Evolutionary conservation across 768 basidiomycete genomes (phyloP).

Genomic region (Tylopilus rubrobrunneus): DNA sequence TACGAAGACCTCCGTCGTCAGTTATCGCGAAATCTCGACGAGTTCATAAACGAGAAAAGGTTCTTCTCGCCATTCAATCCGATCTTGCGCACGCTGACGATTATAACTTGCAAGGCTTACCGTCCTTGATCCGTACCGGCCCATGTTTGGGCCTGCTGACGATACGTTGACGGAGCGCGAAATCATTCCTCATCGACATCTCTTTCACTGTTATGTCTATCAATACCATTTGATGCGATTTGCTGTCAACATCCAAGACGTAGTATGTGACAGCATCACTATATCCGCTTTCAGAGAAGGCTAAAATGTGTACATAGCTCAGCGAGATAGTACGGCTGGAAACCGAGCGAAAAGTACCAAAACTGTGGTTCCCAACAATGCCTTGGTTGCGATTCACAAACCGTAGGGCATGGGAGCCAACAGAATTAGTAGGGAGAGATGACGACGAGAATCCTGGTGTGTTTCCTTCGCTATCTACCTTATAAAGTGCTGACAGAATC

Average conservation of each 20-base stretch:
- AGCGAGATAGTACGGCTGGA: conserved; percentile 57
- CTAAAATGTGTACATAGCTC: conserved; percentile 38
- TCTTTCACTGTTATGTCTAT: conserved; percentile 75
- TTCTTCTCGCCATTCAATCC: conserved; percentile 20
- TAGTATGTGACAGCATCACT: conserved; percentile 28
- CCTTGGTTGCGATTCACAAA: conserved; percentile 32
- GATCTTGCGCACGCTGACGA: neutral
- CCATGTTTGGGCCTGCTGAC: conserved; percentile 40
- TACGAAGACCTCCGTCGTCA: conserved; percentile 36
- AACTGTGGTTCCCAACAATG: conserved; percentile 56
- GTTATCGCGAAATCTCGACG: conserved; percentile 37
- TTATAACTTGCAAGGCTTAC: conserved; percentile 32
- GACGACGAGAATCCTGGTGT: conserved; percentile 70
- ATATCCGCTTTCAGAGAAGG: neutral
- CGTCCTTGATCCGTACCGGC: conserved; percentile 61
- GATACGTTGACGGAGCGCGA: conserved; percentile 31
- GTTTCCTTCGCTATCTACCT: neutral
- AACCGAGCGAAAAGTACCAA: conserved; percentile 35
- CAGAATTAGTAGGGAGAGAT: conserved; percentile 40
- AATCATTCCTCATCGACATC: conserved; percentile 58
- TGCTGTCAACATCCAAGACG: conserved; percentile 26
- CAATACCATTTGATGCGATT: conserved; percentile 51
- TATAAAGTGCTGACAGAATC: neutral
- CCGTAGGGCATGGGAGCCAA: conserved; percentile 44
- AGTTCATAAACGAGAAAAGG: conserved; percentile 52